Conservation (phyloP, 352 stramenopile species). For the Pythium myriotylum region DNA sequence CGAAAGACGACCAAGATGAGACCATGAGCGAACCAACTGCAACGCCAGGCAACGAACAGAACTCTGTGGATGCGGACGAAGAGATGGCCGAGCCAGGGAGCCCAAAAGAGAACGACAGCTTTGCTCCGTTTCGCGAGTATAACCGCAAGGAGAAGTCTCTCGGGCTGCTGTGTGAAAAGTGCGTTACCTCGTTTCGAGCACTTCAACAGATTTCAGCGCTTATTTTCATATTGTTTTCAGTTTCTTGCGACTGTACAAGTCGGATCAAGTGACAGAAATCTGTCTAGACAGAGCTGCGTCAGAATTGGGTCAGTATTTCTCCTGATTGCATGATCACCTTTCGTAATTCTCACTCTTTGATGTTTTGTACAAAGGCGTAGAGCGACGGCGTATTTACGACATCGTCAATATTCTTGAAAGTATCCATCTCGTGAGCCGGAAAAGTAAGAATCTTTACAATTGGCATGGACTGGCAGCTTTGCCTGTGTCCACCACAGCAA, state of each 20-base stretch:
- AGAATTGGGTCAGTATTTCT: conserved; percentile 42
- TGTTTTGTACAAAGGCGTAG: conserved; percentile 88
- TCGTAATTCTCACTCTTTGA: too few species aligned
- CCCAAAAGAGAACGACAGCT: conserved; percentile 29
- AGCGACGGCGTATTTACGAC: conserved; percentile 96
- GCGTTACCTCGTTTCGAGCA: conserved; percentile 21
- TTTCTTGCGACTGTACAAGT: conserved; percentile 78
- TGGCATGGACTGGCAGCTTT: conserved; percentile 82
- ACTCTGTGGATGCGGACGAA: conserved; percentile 13
- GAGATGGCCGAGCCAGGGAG: conserved; percentile 20
- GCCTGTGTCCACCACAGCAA: conserved; percentile 61
- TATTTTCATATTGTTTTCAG: conserved; percentile 27
- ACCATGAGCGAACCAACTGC: not conserved
- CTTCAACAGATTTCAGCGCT: not conserved
- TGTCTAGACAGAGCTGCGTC: conserved; percentile 70
- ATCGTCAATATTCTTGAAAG: conserved; percentile 98
- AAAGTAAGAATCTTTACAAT: conserved; percentile 97
- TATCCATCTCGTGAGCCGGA: conserved; percentile 93
- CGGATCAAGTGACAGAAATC: conserved; percentile 71
- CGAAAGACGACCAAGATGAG: conserved; percentile 22
- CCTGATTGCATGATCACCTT: too few species aligned
- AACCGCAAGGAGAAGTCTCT: conserved; percentile 89
- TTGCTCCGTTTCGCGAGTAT: conserved; percentile 83
- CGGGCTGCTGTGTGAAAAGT: conserved; percentile 87
- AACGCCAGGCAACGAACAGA: not conserved